Evolutionary conservation across 2,329 filamentous ascomycete genomes (phyloP), one percentile per base, ranked within the genome.

Genomic region (Dothideomycetes sp.): DNA sequence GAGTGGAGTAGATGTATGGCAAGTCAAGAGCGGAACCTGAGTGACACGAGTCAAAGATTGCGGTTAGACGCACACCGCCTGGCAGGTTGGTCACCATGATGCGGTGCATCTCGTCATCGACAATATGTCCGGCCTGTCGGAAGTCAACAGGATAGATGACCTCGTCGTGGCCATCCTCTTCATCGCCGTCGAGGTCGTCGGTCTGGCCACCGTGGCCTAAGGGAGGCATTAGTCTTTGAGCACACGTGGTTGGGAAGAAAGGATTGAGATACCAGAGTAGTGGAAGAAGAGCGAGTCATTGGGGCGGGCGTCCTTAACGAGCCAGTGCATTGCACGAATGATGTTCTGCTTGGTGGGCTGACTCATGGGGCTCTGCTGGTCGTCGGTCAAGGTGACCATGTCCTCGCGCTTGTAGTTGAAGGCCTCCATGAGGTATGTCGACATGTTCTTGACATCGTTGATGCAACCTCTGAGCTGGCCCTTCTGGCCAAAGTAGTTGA

Each of bases 381-480:
- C 89, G 58, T 96, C 89, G 27, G 89, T 95, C 59, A 96, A 73
- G 47, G 91, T 80, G 15, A 96, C 89, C 89, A 96, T 96, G 57
- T 96, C 88, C 63, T 95, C 89, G 44, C 87, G 73, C 64, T 86
- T 87, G 62, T 96, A 96, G 20, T 84, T 84, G 61, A 93, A 95
- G 56, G 86, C 80, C 61, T 88, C 78, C 48, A 85, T 84, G 44
- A 96, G 69, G 58, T 94, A 96, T 35, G 75, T 74, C 16, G 87
- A 94, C 86, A 96, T 94, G 67, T 95, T 95, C 64, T 88, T 84
- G 30, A 95, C 89, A 59, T 96, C 89, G 58, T 96, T 95, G 69
- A 95, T 95, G 58, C 89, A 96, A 32, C 89, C 89, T 44, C 87
- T 74, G 33, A 95, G 71, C 68, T 95, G 84, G 19, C 88, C 88